Percentiles rank a stretch among this genome's conserved stretches.
Conservation (phyloP, 305 asterid genomes). For the Fraxinus greggii region DNA sequence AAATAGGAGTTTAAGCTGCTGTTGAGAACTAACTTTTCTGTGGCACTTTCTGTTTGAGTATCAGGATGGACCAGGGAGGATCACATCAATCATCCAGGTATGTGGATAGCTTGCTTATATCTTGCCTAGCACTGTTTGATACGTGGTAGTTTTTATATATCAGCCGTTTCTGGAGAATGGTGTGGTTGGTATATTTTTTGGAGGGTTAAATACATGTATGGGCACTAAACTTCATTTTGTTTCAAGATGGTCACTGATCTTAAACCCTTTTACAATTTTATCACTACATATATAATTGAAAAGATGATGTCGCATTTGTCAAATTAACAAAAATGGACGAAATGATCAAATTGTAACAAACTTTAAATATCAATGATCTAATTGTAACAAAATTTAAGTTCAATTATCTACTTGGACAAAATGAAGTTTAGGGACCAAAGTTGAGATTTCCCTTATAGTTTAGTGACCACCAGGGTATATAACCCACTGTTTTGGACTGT, state of each 20-base stretch:
- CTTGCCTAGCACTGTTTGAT: neutral
- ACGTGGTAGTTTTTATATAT: neutral
- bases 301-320: neutral
- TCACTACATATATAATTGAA: neutral
- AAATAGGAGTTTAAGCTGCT: constrained; percentile 5
- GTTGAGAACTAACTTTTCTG: constrained; percentile 9
- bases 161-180: neutral
- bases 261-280: neutral
- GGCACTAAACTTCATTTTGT: neutral
- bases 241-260: neutral
- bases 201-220: neutral
- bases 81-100: constrained; percentile 74
- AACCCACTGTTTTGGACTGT: neutral
- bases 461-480: neutral
- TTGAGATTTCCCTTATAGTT: neutral
- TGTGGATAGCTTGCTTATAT: constrained; percentile 3
- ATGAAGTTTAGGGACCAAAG: neutral
- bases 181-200: constrained; percentile 1
- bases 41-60: constrained; percentile 26
- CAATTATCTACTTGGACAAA: neutral
- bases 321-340: neutral
- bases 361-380: neutral
- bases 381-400: neutral
- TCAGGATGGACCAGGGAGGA: constrained; percentile 71
- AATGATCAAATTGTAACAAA: neutral